Evolutionary conservation across 2,329 filamentous ascomycete species (phyloP).

Genomic region (Fusarium secorum): DNA sequence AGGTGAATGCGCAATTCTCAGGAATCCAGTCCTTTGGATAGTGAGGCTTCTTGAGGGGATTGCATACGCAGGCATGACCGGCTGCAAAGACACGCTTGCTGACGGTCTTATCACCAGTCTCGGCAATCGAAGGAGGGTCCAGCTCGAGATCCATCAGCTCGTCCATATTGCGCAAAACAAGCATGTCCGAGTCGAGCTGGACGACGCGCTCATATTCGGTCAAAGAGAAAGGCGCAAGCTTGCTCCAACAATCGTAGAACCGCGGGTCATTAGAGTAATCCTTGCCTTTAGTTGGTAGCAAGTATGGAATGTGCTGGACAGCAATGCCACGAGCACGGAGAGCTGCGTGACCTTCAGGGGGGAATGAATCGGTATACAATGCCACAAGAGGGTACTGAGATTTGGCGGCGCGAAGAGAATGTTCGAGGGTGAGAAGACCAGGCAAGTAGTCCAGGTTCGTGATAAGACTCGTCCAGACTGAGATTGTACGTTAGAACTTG

Average conservation of each 20-base stretch:
- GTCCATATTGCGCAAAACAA: slow-evolving; percentile 85
- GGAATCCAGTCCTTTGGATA: slow-evolving; percentile 77
- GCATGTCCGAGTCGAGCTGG: slow-evolving; percentile 89
- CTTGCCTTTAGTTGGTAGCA: slow-evolving; percentile 70
- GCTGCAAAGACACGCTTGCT: slow-evolving; percentile 78
- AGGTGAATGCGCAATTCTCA: slow-evolving; percentile 65
- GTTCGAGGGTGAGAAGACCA: slow-evolving; percentile 81
- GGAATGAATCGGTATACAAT: slow-evolving; percentile 82
- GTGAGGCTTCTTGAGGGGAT: slow-evolving; percentile 78
- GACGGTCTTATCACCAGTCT: slow-evolving; percentile 17
- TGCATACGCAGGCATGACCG: slow-evolving; percentile 85
- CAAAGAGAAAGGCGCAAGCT: slow-evolving; percentile 80
- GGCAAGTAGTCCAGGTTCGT: slow-evolving; percentile 84
- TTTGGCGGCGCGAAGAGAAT: slow-evolving; percentile 71
- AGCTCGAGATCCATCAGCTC: slow-evolving; percentile 86
- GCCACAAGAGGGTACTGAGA: slow-evolving; percentile 82
- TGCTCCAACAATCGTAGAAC: slow-evolving; percentile 92
- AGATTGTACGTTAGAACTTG: slow-evolving; percentile 1
- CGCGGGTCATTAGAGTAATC: slow-evolving; percentile 81
- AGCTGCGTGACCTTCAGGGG: slow-evolving; percentile 70
- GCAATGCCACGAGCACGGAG: slow-evolving; percentile 75
- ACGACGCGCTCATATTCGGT: slow-evolving; percentile 81
- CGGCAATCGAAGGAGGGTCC: slow-evolving; percentile 55
- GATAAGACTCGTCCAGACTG: slow-evolving; percentile 88
- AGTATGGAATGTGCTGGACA: slow-evolving; percentile 73